Evolutionary conservation across 1,284 basidiomycete genomes (phyloP).

Genomic region (Apiotrichum veenhuisii): DNA sequence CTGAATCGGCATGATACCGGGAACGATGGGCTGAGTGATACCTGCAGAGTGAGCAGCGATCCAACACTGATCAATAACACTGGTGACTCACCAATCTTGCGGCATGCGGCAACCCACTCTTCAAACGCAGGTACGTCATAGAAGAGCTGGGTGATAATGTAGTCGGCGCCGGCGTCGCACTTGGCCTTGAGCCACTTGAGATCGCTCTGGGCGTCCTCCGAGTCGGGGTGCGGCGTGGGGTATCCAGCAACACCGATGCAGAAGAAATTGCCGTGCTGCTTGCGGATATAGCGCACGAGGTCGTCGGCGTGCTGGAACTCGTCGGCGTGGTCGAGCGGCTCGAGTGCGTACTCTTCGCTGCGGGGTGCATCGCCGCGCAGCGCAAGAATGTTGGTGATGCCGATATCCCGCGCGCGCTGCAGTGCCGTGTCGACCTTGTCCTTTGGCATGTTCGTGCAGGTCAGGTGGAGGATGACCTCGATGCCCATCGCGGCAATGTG

Average conservation of each 20-base stretch:
- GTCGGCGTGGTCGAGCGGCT: constrained; percentile 63
- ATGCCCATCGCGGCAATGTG: constrained; percentile 55
- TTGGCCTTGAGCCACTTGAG: constrained; percentile 77
- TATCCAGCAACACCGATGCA: constrained; percentile 74
- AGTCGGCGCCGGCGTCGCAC: constrained; percentile 91
- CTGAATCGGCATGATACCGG: constrained; percentile 97
- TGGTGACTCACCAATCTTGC: constrained; percentile 61
- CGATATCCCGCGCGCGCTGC: constrained; percentile 71
- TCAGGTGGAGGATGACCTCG: constrained; percentile 86
- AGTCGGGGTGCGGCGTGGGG: constrained; percentile 84
- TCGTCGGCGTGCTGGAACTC: constrained; percentile 85
- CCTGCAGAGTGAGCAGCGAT: constrained; percentile 54
- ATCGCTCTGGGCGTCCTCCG: constrained; percentile 64
- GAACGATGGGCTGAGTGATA: constrained; percentile 85
- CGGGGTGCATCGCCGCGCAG: constrained; percentile 91
- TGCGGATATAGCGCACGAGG: constrained; percentile 84
- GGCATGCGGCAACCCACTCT: constrained; percentile 68
- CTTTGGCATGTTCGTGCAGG: constrained; percentile 94
- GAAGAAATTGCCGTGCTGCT: constrained; percentile 79
- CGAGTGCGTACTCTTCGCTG: constrained; percentile 87
- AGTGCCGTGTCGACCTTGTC: constrained; percentile 81
- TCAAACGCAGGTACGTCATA: constrained; percentile 88
- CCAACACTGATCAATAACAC: too few species aligned
- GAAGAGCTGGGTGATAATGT: constrained; percentile 94
- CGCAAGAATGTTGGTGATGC: constrained; percentile 87